phyloP scores from a whole-genome alignment of 2,329 filamentous ascomycete species.

The Pseudogymnoascus sp. region DNA sequence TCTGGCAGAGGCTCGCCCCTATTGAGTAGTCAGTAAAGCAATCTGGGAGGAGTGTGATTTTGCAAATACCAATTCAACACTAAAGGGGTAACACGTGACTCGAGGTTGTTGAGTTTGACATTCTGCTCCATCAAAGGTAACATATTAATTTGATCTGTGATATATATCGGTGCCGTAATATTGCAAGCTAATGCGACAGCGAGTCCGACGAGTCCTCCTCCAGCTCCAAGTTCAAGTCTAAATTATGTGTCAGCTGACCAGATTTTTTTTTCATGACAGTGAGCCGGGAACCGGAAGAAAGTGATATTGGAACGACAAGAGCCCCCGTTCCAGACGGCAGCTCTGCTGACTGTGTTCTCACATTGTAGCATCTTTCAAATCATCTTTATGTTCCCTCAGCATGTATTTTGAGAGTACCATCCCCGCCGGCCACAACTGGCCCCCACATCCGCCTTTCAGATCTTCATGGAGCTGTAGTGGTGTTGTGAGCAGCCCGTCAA shows the following conservation, averaged over 20 bases:
- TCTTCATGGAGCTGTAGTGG: slow-evolving; percentile 79
- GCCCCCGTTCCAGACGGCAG: not conserved
- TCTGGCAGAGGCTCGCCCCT: slow-evolving; percentile 57
- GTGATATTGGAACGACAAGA: not conserved
- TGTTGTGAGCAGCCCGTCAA: slow-evolving; percentile 65
- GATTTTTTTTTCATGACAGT: slow-evolving; percentile 1
- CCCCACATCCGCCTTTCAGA: slow-evolving; percentile 80
- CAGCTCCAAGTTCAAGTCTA: slow-evolving; percentile 87
- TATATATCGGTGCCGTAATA: slow-evolving; percentile 54
- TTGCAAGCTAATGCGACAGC: slow-evolving; percentile 53
- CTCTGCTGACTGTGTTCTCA: slow-evolving; percentile 36
- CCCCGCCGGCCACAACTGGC: slow-evolving; percentile 90
- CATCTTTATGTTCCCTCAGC: slow-evolving; percentile 63
- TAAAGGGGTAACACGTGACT: slow-evolving; percentile 55
- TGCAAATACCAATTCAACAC: slow-evolving; percentile 71
- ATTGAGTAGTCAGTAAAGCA: not conserved
- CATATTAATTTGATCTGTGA: slow-evolving; percentile 89
- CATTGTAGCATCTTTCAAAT: slow-evolving; percentile 64
- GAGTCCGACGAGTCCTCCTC: slow-evolving; percentile 77
- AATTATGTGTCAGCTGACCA: slow-evolving; percentile 5
- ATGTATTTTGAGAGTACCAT: slow-evolving; percentile 84
- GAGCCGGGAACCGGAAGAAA: not conserved
- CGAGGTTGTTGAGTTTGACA: slow-evolving; percentile 70
- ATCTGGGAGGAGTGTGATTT: not conserved
- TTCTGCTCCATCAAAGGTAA: slow-evolving; percentile 79